These are phyloP conservation scores for Herpetomonas tarakana DNA, from an alignment of 208 protist species.

Conservation along the genomic window DNA sequence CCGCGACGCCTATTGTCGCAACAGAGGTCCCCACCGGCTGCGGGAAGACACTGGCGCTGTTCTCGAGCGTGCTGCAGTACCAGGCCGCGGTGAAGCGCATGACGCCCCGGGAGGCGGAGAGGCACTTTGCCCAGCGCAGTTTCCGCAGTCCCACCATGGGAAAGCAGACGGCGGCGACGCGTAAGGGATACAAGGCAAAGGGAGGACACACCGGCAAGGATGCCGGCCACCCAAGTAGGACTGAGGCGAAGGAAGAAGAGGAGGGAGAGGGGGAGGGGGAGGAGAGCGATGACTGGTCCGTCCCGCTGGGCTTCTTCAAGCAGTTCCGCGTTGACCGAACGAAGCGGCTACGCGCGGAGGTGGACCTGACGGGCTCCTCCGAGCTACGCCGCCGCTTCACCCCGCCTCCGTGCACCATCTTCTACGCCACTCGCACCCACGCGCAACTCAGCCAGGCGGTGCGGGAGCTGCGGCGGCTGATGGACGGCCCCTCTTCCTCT, in stretches of 20 bases:
- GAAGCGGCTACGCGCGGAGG: conserved; percentile 49
- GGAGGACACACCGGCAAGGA: not conserved
- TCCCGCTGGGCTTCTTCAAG: conserved; percentile 45
- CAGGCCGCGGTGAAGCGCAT: conserved; percentile 86
- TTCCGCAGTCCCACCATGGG: conserved; percentile 24
- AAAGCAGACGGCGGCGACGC: not conserved
- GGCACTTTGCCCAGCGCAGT: conserved; percentile 81
- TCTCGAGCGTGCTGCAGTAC: conserved; percentile 86
- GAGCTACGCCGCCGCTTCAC: conserved; percentile 54
- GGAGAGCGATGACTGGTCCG: conserved; percentile 24
- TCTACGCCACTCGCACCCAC: conserved; percentile 96
- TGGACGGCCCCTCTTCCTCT: no score
- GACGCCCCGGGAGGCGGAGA: conserved; percentile 92
- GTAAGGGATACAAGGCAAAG: not conserved
- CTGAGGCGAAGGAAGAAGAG: not conserved
- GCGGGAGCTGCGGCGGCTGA: conserved; percentile 88
- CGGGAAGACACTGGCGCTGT: conserved; percentile 96
- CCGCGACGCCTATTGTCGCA: conserved; percentile 50
- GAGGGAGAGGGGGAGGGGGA: not conserved
- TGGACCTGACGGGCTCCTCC: conserved; percentile 35
- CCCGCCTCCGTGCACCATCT: conserved; percentile 75
- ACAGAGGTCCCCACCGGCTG: conserved; percentile 96
- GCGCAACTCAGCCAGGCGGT: conserved; percentile 95
- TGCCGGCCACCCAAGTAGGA: not conserved
- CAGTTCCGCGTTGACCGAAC: conserved; percentile 35